Base-by-base conservation (phyloP, 2,329 filamentous ascomycete genomes). In the Aspergillus unguis region DNA sequence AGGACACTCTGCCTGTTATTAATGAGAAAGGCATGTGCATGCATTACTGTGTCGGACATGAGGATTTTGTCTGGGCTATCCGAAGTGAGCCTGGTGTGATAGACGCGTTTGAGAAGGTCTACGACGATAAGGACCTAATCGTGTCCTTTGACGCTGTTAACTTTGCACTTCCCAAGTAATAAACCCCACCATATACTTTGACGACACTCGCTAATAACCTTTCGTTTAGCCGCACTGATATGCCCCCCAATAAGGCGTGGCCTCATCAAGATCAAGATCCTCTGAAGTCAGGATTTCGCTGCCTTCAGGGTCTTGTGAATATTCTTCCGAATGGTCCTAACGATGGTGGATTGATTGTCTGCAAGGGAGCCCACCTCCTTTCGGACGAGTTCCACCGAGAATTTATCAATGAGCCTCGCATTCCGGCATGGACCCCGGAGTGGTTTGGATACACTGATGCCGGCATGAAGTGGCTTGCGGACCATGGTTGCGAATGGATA, bases 101-200 rank as follows among this genome's bases (percentile, higher is more conserved):
- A 8, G 65, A 63, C 1, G 68, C 75, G 2, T 80, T 80, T 44
- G 75, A 73, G 57, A 74, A 74, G 59, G 69, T 79, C 5, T 78
- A 73, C 51, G 69, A 68, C 11, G 76, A 74, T 1, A 59, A 72
- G 41, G 76, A 80, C 44, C 60, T 80, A 23, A 70, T 80, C 27
- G 77, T 78, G 1, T 79, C 77, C 0, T 80, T 78, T 53, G 77
- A 80, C 53, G 72, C 72, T 5, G 65, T 77, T 54, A 78, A 77
- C 61, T 71, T 75, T 36, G 69, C 2, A 6, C 8, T 33, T 28
- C 2, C 31, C 1, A 23, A 10, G 17, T 17, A 17, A 17, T 17
- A 17, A 17, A 17, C 17, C 17, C 17, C 17, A 17, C 1, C 17
- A 17, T 17, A 17, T 17, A 17, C 17, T 17, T 17, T 17, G 17